Percentiles rank a stretch among this genome's conserved stretches.
These are phyloP conservation scores for Colletotrichum chlorophyti DNA, from an alignment of 2,329 filamentous ascomycete species.

Conservation along the genomic window DNA sequence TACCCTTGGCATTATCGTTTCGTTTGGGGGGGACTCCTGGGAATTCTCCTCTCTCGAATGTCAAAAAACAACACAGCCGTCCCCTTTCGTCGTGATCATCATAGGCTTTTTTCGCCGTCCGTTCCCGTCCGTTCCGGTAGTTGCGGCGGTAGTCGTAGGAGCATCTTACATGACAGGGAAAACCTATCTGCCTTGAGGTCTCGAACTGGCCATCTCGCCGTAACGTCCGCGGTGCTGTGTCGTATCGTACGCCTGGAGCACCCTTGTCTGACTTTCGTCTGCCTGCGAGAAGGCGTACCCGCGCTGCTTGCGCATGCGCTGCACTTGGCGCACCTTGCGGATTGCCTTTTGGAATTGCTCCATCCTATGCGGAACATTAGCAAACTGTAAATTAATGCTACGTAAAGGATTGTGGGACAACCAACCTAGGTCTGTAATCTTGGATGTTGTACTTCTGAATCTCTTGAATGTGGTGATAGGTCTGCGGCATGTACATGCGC, in stretches of 20 bases:
- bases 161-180: not conserved
- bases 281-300: conserved; percentile 98
- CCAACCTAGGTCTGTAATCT: conserved; percentile 92
- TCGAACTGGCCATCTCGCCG: conserved; percentile 83
- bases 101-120: conserved; percentile 3
- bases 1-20: conserved; percentile 27
- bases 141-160: not conserved
- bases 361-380: conserved; percentile 75
- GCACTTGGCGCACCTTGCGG: conserved; percentile 95
- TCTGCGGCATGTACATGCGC: conserved; percentile 94
- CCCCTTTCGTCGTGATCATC: conserved; percentile 28
- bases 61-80: conserved; percentile 23
- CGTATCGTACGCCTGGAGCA: conserved; percentile 97
- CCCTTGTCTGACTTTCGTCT: conserved; percentile 92
- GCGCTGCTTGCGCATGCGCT: conserved; percentile 98
- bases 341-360: conserved; percentile 99
- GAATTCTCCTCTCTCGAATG: conserved; percentile 7
- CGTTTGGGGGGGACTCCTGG: conserved; percentile 12
- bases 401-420: conserved; percentile 28
- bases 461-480: conserved; percentile 98
- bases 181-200: conserved; percentile 33
- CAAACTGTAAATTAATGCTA: no score
- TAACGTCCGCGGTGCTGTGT: conserved; percentile 90
- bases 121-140: not conserved
- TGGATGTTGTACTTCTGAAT: conserved; percentile 99